Evolutionary conservation across 2,329 filamentous ascomycete genomes (phyloP).

Genomic region (Aurifilum marmelostoma): DNA sequence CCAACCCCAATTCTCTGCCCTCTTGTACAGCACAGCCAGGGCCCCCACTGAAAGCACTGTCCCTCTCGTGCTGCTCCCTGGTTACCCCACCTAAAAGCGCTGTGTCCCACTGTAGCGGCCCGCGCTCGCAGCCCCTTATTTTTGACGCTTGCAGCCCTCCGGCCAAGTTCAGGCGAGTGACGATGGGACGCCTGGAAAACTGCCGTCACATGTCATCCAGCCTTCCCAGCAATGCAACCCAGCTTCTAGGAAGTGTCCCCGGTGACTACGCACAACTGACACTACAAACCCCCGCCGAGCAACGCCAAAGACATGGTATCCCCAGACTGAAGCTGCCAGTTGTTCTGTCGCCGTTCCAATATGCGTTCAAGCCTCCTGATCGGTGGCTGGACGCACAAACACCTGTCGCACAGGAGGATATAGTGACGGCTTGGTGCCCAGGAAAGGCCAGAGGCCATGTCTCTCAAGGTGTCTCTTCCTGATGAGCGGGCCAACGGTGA

Average conservation of each 20-base stretch:
- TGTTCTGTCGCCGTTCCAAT: conserved; percentile 13
- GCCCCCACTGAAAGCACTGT: conserved; percentile 3
- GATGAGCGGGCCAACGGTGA: conserved; percentile 43
- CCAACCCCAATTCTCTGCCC: neutral
- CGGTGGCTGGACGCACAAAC: conserved; percentile 22
- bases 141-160: neutral
- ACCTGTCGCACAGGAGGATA: conserved; percentile 22
- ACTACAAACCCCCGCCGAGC: neutral
- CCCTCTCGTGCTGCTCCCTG: neutral
- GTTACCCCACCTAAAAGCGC: conserved; percentile 5
- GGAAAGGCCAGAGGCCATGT: conserved; percentile 39
- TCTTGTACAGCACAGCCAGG: neutral
- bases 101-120: conserved; percentile 8
- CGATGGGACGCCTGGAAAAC: neutral
- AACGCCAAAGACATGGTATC: conserved; percentile 1
- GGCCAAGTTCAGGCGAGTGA: neutral
- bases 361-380: conserved; percentile 23
- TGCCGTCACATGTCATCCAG: conserved; percentile 10
- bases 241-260: neutral
- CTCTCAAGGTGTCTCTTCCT: conserved; percentile 41
- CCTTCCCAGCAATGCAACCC: neutral
- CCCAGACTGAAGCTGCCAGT: conserved; percentile 10
- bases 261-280: neutral
- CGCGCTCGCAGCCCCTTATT: conserved; percentile 13
- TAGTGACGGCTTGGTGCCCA: conserved; percentile 11